A percentile compares a stretch with the other conserved stretches of the same genome.
phyloP scores from a whole-genome alignment of 345 rosid species.

The Dipteronia dyeriana region DNA sequence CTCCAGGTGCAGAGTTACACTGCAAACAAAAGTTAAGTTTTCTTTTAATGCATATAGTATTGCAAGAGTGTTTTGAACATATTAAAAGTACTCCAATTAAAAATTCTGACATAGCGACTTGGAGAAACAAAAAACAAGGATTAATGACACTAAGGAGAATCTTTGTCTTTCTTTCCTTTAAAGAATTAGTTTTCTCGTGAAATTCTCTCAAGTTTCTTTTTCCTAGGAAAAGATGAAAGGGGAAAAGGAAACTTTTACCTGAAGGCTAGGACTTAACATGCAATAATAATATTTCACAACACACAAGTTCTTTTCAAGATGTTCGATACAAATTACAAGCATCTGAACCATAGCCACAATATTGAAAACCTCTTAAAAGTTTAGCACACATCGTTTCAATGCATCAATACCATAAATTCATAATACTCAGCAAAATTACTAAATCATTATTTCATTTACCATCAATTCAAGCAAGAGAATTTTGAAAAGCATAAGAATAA shows the following conservation, averaged over 20 bases:
- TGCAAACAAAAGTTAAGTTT: not conserved
- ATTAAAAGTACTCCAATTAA: not conserved
- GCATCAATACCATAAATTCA: not conserved
- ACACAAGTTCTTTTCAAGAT: not conserved
- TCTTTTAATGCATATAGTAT: not conserved
- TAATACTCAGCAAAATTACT: not conserved
- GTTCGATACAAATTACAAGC: not conserved
- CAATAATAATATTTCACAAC: not conserved
- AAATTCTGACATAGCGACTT: not conserved
- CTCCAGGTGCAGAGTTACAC: not conserved
- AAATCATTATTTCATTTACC: not conserved
- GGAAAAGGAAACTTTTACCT: not conserved
- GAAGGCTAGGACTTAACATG: not conserved
- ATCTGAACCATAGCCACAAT: not conserved
- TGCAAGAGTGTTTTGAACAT: not conserved
- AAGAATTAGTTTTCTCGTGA: not conserved
- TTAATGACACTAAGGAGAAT: not conserved
- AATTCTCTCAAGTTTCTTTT: not conserved
- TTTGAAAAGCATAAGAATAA: not conserved
- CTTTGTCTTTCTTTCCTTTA: not conserved
- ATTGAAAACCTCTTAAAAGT: conserved; percentile 2
- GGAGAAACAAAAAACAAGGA: not conserved
- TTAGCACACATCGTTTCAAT: conserved; percentile 1
- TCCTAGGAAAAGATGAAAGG: not conserved
- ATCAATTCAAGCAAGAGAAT: conserved; percentile 2